Base-by-base conservation (phyloP, 1,139 yeast species). In the Casaregolazyma lundiana region DNA sequence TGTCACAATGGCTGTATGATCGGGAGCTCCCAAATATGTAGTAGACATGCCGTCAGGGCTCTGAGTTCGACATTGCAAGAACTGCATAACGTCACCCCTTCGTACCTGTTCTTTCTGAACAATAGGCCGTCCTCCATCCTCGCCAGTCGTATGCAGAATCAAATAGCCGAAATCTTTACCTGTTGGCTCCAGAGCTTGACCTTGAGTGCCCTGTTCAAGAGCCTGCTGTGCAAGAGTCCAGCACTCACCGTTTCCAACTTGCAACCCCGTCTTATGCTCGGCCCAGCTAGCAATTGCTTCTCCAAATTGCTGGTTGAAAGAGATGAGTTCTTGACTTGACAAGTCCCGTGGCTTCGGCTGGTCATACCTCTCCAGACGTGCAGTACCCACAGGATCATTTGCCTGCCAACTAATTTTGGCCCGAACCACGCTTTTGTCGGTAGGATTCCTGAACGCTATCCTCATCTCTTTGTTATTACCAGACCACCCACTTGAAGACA, bases 181-280 rank as follows among this genome's bases (percentile, higher is more conserved):
- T 17, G 71, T 70, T 8, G 84, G 75, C 1, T 75, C 73, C 66
- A 82, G 73, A 0, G 88, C 88, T 55, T 75, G 76, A 18, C 76
- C 78, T 0, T 82, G 82, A 54, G 84, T 78, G 0, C 81, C 80
- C 49, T 76, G 73, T 43, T 68, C 66, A 35, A 83, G 67, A 0
- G 88, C 87, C 46, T 79, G 78, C 45, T 74, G 73, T 1, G 88
- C 90, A 50, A 84, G 70, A 37, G 85, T 84, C 90, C 90, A 84
- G 64, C 92, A 84, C 59, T 84, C 90, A 7, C 92, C 92, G 44
- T 76, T 65, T 2, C 86, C 87, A 6, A 84, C 84, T 46, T 70
- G 71, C 41, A 70, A 69, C 1, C 84, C 84, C 41, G 67, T 58
- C 38, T 72, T 71, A 35, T 73, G 73, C 55, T 81, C 84, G 55